Conservation (phyloP, 2,329 filamentous ascomycete genomes). For the Westerdykella aurantiaca region DNA sequence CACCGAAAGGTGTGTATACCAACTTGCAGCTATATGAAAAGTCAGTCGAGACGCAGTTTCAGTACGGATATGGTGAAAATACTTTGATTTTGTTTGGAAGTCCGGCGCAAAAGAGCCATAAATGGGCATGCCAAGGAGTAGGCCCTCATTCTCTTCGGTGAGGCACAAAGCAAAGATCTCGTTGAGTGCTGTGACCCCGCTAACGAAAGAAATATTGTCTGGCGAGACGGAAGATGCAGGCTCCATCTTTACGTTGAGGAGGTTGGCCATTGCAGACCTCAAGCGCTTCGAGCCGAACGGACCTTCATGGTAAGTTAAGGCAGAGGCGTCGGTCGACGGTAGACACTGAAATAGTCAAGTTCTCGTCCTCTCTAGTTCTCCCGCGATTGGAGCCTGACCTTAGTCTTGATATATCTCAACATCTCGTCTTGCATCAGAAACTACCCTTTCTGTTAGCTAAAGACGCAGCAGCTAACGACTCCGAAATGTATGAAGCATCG, state of each 20-base stretch:
- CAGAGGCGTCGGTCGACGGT: not conserved
- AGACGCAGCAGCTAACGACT: no score
- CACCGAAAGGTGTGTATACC: not conserved
- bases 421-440: conserved; percentile 28
- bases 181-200: conserved; percentile 38
- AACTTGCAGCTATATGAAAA: conserved; percentile 21
- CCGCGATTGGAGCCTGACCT: conserved; percentile 10
- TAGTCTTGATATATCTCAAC: not conserved
- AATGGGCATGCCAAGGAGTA: conserved; percentile 31
- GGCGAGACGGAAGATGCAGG: not conserved
- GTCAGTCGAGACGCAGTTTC: conserved; percentile 37
- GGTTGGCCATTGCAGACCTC: conserved; percentile 1
- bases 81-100: conserved; percentile 43
- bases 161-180: conserved; percentile 41
- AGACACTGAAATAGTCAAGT: no score
- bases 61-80: conserved; percentile 36
- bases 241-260: not conserved
- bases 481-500: no score
- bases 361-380: not conserved
- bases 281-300: conserved; percentile 2
- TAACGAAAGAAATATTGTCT: not conserved
- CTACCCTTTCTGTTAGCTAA: conserved; percentile 7
- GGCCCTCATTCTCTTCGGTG: conserved; percentile 41
- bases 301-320: conserved; percentile 1
- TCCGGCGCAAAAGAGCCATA: conserved; percentile 11